Evolutionary conservation across 2,329 filamentous ascomycete species (phyloP), one percentile per base, ranked within the genome.

Genomic region (Immersiporthe knoxdaviesiana): DNA sequence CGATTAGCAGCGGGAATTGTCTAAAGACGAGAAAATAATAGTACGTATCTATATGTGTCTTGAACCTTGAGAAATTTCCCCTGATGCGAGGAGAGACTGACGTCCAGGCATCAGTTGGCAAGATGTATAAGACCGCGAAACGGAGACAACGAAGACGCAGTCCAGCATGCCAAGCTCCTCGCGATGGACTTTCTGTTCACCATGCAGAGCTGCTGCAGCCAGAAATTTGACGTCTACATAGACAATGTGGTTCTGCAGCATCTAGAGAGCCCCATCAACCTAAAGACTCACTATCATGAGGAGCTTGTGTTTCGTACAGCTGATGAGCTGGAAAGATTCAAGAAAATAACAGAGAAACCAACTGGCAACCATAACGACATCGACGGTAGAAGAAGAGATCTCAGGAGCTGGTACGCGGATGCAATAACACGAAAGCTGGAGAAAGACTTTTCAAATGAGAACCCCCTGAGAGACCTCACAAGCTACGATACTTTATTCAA

Each of bases 211-310:
- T 37, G 41, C 24, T 68, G 65, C 54, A 65, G 24, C 27, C 64
- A 30, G 1, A 8, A 30, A 14, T 71, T 71, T 54, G 68, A 67
- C 16, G 11, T 63, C 39, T 71, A 65, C 39, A 35, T 71, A 32
- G 70, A 71, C 32, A 56, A 52, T n/a, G 30, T 7, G 12, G 67
- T 60, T 59, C 30, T 70, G 32, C 21, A 32, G 16, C 18, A 62
- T 18, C n/a, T 71, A 35, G 61, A 59, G 44, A 70, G 61, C 30
- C 68, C 70, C 21, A 71, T 71, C 64, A 71, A 70, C 52, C 47
- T 71, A 8, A 69, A 71, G 35, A 71, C 65, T 18, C 70, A 71
- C 52, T 67, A 70, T 52, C 70, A 71, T 32, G 70, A 71, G 37
- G 70, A 71, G 54, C 70, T 71, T 11, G 54, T 71, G 8, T 68